Conservation (phyloP, 1,284 basidiomycete genomes). For the Puccinia hordei region DNA sequence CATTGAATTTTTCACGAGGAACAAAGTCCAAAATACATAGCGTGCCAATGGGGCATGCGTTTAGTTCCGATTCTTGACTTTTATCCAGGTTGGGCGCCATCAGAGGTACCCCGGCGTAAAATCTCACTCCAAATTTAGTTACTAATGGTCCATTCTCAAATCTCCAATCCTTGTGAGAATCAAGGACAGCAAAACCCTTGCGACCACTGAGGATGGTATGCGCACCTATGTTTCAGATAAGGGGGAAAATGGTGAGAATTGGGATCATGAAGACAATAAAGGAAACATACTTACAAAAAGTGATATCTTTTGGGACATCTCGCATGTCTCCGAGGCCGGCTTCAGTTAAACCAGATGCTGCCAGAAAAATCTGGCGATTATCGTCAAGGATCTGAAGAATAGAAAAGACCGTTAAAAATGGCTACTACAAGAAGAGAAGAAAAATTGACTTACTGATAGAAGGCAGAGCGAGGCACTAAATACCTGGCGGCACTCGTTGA, state of each 20-base stretch:
- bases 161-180: constrained; percentile 48
- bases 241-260: background rate
- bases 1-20: constrained; percentile 54
- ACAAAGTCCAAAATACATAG: constrained; percentile 56
- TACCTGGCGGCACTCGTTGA: constrained; percentile 53
- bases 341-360: constrained; percentile 46
- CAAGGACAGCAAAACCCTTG: constrained; percentile 48
- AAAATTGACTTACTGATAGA: constrained; percentile 52
- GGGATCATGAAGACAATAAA: background rate
- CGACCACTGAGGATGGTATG: constrained; percentile 50
- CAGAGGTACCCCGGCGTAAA: constrained; percentile 51
- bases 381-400: constrained; percentile 53
- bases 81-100: constrained; percentile 47
- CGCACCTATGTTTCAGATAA: constrained; percentile 25
- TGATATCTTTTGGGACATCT: constrained; percentile 31
- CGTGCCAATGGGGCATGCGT: constrained; percentile 55
- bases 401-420: background rate
- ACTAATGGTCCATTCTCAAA: constrained; percentile 44
- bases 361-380: constrained; percentile 56
- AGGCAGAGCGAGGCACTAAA: constrained; percentile 54
- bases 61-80: constrained; percentile 22
- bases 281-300: constrained; percentile 14
- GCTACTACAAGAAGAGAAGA: background rate
- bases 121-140: constrained; percentile 8
- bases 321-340: constrained; percentile 13